Conservation (phyloP, 2,329 filamentous ascomycete species). For the Colletotrichum sublineola region DNA sequence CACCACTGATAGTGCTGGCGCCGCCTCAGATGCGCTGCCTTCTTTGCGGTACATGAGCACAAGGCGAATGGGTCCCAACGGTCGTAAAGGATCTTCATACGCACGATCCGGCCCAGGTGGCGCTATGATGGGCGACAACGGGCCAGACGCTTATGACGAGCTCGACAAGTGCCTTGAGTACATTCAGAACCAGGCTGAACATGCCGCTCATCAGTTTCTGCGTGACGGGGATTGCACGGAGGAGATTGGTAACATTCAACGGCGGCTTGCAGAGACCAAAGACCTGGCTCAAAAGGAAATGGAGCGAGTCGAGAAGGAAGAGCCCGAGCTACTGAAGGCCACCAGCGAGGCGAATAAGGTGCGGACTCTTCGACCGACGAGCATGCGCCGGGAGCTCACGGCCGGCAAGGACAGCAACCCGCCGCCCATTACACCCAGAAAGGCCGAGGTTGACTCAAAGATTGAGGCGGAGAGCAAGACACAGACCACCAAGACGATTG, state of each 20-base stretch:
- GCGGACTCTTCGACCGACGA: constrained; percentile 66
- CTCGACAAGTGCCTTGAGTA: constrained; percentile 84
- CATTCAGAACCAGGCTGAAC: constrained; percentile 85
- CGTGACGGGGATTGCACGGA: constrained; percentile 86
- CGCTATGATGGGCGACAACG: constrained; percentile 42
- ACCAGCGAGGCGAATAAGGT: constrained; percentile 56
- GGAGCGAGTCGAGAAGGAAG: constrained; percentile 66
- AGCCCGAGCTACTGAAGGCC: constrained; percentile 59
- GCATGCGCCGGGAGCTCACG: constrained; percentile 62
- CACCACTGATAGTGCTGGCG: constrained; percentile 27
- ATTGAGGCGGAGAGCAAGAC: constrained; percentile 42
- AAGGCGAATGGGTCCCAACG: constrained; percentile 49
- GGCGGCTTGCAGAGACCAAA: constrained; percentile 73
- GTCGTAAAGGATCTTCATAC: constrained; percentile 39
- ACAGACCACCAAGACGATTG: constrained; percentile 18
- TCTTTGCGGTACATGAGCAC: constrained; percentile 58
- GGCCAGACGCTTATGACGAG: constrained; percentile 73
- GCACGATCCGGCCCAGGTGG: constrained; percentile 31
- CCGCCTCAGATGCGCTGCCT: constrained; percentile 50
- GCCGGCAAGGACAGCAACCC: constrained; percentile 45
- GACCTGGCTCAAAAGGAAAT: constrained; percentile 72
- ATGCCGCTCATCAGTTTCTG: constrained; percentile 90
- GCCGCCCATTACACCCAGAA: constrained; percentile 37
- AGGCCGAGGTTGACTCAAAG: constrained; percentile 52
- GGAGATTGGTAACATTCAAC: constrained; percentile 79